Base-by-base conservation (phyloP, 305 asterid species). In the Fraxinus nigra region DNA sequence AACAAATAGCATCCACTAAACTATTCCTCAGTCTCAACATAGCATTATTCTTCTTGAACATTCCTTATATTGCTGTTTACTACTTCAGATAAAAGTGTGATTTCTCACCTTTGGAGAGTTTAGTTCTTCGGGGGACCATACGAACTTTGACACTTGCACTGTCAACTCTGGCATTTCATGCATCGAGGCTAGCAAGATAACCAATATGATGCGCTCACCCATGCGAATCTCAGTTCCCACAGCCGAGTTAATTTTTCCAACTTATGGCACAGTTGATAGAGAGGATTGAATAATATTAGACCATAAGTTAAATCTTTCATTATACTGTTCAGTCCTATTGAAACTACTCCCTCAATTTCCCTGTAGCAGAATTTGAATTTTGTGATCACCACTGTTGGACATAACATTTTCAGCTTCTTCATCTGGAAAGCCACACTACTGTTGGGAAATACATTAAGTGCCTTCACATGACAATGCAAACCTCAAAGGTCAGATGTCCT, bases 321-420 rank as follows among this genome's bases (percentile, higher is more conserved):
- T n/a, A 54, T n/a, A 16, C 20, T n/a, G 24, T 54, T 54, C 2
- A 1, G 63, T 16, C 63, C 22, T 22, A 20, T 22, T 22, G 14
- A 61, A 22, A 7, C 14, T 61, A 11, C 26, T 61, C 32, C 28
- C 70, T 61, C 32, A 22, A 22, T 61, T 22, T 22, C 70, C 70
- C 70, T 61, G 2, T 8, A 18, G 32, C 14, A 61, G 70, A 61
- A 22, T 28, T 11, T 61, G 70, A 20, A 18, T 61, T 61, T 61
- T 61, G 70, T 22, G 3, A 54, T n/a, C 26, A 54, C 65, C 65
- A 16, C 63, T n/a, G 20, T n/a, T 74, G 37, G 22, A 18, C 61
- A 82, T 46, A 77, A n/a, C 87, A 20, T 75, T 72, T 59, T 84
- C 89, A 22, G 69, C 81, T 78, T 84, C 86, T 78, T 79, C 85